These are phyloP conservation scores for Alternaria sp. DNA, from an alignment of 2,329 filamentous ascomycete species.

Conservation along the genomic window DNA sequence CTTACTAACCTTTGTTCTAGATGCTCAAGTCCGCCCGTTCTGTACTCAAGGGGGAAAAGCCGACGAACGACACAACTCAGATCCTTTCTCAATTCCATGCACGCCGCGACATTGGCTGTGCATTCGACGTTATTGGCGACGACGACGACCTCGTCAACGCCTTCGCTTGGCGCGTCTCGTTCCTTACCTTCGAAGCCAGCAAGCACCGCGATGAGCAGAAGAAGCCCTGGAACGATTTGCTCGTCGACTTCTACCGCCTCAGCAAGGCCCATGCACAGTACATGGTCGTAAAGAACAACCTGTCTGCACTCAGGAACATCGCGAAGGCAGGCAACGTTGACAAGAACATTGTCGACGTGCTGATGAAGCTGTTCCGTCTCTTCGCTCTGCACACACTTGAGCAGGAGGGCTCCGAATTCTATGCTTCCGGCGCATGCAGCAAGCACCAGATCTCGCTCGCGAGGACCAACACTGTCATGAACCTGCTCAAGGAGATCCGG, in stretches of 20 bases:
- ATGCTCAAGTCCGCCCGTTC: conserved; percentile 76
- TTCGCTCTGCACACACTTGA: conserved; percentile 72
- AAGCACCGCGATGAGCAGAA: conserved; percentile 78
- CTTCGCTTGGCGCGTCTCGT: conserved; percentile 77
- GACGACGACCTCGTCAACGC: conserved; percentile 75
- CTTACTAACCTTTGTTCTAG: conserved; percentile 35
- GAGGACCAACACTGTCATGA: conserved; percentile 71
- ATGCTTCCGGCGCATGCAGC: conserved; percentile 71
- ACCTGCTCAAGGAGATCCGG: conserved; percentile 72
- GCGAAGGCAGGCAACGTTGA: conserved; percentile 63
- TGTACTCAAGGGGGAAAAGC: conserved; percentile 68
- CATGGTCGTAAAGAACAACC: conserved; percentile 80
- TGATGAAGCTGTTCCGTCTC: conserved; percentile 72
- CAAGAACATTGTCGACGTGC: conserved; percentile 61
- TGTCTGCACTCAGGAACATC: conserved; percentile 68
- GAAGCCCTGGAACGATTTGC: conserved; percentile 75
- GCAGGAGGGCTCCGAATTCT: conserved; percentile 74
- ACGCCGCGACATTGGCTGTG: conserved; percentile 72
- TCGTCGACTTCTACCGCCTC: conserved; percentile 80
- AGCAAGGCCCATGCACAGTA: conserved; percentile 79
- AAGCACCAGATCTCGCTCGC: conserved; percentile 75
- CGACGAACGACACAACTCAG: conserved; percentile 71
- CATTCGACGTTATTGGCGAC: conserved; percentile 74
- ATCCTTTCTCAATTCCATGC: conserved; percentile 70
- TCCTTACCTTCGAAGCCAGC: conserved; percentile 76